Percentiles rank a stretch among this genome's conserved stretches.
Conservation (phyloP, 345 rosid species). For the Brassica juncea region DNA sequence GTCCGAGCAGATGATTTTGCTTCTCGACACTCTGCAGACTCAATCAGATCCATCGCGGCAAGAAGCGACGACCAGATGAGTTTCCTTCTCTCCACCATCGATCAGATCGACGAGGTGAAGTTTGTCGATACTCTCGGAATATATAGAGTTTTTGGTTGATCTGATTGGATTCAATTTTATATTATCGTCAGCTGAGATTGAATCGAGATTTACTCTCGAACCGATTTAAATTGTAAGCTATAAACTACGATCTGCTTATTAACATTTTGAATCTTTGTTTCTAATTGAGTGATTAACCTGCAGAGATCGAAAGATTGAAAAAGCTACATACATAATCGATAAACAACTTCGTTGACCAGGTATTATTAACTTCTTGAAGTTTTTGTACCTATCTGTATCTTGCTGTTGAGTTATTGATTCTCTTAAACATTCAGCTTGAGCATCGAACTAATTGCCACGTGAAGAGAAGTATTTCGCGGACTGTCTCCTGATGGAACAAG, state of each 20-base stretch:
- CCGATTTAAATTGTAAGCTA: not conserved
- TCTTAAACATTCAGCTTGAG: constrained; percentile 51
- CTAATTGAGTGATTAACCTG: constrained; percentile 28
- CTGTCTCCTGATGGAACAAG: constrained; percentile 70
- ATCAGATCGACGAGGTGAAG: constrained; percentile 65
- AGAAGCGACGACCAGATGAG: constrained; percentile 48
- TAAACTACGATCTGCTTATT: not conserved
- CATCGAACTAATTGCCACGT: constrained; percentile 57
- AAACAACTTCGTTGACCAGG: constrained; percentile 68
- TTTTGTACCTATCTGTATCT: not conserved
- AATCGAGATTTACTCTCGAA: not conserved
- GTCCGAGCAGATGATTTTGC: too few relatives aligned
- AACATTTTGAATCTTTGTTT: not conserved
- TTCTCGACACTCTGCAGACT: not conserved
- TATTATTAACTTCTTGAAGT: not conserved
- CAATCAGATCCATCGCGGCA: constrained; percentile 55
- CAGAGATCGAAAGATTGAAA: constrained; percentile 65
- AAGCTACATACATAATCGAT: constrained; percentile 61
- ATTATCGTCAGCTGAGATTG: not conserved
- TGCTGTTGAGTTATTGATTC: not conserved
- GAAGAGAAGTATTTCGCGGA: constrained; percentile 70
- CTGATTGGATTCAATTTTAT: not conserved
- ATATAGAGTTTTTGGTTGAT: constrained; percentile 15
- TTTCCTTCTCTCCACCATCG: constrained; percentile 64
- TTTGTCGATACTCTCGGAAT: not conserved